Evolutionary conservation across 2,329 filamentous ascomycete genomes (phyloP).

Genomic region (Calonectria pseudoreteaudii): DNA sequence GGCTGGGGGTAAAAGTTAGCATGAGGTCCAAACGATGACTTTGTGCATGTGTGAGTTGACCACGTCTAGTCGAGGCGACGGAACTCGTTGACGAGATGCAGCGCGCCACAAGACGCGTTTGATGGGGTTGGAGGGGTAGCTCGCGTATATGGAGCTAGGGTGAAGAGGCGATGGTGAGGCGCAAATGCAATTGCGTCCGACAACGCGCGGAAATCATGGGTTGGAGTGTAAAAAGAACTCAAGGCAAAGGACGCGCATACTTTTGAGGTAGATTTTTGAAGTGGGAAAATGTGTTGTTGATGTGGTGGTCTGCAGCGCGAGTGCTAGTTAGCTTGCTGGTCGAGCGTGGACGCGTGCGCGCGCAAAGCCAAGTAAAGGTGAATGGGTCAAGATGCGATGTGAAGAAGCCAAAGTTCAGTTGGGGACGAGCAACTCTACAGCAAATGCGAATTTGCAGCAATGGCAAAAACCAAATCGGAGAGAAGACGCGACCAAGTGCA

Average conservation of each 20-base stretch:
- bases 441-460: conserved; percentile 26
- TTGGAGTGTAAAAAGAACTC: conserved; percentile 31
- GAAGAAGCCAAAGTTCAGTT: conserved; percentile 27
- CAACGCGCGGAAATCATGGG: conserved; percentile 32
- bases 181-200: conserved; percentile 45
- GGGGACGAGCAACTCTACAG: conserved; percentile 38
- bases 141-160: conserved; percentile 35
- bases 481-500: conserved; percentile 26
- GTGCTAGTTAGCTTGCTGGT: conserved; percentile 41
- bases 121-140: conserved; percentile 37
- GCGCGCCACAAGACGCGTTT: conserved; percentile 12
- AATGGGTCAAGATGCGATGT: conserved; percentile 28
- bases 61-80: neutral
- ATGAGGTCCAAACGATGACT: neutral
- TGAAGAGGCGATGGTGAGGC: conserved; percentile 36
- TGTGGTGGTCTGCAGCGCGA: conserved; percentile 45
- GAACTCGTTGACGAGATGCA: neutral
- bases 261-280: conserved; percentile 32
- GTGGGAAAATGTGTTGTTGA: conserved; percentile 25
- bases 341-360: conserved; percentile 23
- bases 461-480: conserved; percentile 36
- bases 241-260: conserved; percentile 32
- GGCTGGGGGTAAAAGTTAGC: conserved; percentile 44
- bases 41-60: neutral
- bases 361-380: conserved; percentile 28